Evolutionary conservation across 2,329 filamentous ascomycete species (phyloP), one percentile per base, ranked within the genome.

Genomic region (Talaromyces islandicus): DNA sequence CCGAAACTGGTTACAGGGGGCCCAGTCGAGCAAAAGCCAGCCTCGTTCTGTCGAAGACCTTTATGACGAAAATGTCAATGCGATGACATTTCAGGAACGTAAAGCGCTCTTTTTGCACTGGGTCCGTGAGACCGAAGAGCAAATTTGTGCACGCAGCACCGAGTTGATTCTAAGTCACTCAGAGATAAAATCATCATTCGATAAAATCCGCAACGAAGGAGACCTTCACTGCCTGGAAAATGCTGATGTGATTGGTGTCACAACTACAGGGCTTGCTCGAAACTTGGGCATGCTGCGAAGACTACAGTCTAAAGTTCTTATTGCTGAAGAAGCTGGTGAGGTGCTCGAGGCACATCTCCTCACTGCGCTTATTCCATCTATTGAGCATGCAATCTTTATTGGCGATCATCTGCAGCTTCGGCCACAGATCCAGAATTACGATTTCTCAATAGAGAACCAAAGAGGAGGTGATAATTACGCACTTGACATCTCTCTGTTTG

Each of bases 241-340:
- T 21, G 81, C 81, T 0, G 71, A 82, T 56, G 73, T 84, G 6
- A 80, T 85, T 48, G 83, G 83, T 0, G 66, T 84, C 4, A 85
- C 82, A 0, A 84, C 83, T 0, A 77, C 76, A 0, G 83, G 82
- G 0, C 66, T 85, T 0, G 82, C 83, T 4, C 68, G 71, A 24
- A 75, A 76, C 10, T 72, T 84, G 2, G 67, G 75, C 0, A 62
- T 78, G 12, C 71, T 85, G 0, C 75, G 74, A n/a, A 71, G 73
- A 14, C 65, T 83, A 1, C 68, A 66, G 27, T 72, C 73, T 9
- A 75, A 76, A 52, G 74, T 78, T 0, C 61, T 79, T 7, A 60
- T 79, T 0, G 77, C 72, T 48, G 76, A 79, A 65, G 77, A 80
- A 61, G 77, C 77, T 0, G 77, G 75, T 0, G 75, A 79, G 60